Base-by-base conservation (phyloP, 495 filamentous ascomycete genomes). In the Daldinia childiae region DNA sequence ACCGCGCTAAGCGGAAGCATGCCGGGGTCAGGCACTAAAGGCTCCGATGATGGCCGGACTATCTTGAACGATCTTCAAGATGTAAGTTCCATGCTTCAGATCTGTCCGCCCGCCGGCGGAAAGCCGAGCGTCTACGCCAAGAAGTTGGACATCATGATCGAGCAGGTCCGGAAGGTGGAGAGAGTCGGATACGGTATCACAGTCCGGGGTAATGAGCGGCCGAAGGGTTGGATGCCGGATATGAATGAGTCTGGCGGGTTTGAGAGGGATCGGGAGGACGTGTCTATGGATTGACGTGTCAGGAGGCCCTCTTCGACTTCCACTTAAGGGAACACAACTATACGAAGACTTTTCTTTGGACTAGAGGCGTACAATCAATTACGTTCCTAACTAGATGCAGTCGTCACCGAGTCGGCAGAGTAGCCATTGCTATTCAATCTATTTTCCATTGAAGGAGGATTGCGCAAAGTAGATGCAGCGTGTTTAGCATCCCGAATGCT, bases 141-240 rank as follows among this genome's bases (percentile, higher is more conserved):
- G 86, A 98, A 98, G 86, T 84, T 91, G 73, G 88, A 88, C 56
- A 93, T 96, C 6, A 97, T 97, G 93, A 86, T 88, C 72, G 85
- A 84, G 70, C 93, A 92, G 78, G 94, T 99, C 34, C 89, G 92
- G 75, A 99, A 99, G 86, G 95, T 98, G 26, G 95, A 99, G 84
- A 86, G 87, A 19, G 89, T 94, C 17, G 89, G 92, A 15, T 98
- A 97, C 81, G 93, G 93, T 9, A 87, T 97, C 75, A 86, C 89
- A 32, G 90, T 99, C 12, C 83, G 96, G 11, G 95, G 96, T 0
- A 90, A 89, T 55, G 95, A 99, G 81, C 83, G 93, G 63, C 96
- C 95, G 3, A 91, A 90, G 70, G 95, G 95, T 5, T 98, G 95
- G 95, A 87, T 93, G 71, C 95, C 95, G 26, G 95, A 97, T 80